A percentile compares a stretch with the other conserved stretches of the same genome.
Conservation (phyloP, 371 early-diverging fungal species). For the Vairimorpha apis region DNA sequence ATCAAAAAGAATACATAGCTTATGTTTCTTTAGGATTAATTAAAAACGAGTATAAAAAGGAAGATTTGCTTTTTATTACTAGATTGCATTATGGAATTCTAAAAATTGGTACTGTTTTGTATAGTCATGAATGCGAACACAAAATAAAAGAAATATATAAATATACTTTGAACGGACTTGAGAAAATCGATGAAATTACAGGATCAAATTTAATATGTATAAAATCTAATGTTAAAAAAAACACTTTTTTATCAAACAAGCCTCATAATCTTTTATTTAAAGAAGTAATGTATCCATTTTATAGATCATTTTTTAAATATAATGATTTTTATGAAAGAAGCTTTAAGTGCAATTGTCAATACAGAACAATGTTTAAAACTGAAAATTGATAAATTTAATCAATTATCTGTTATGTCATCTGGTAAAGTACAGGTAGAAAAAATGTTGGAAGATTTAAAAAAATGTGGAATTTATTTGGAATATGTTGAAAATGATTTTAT, state of each 20-base stretch:
- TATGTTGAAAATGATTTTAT: constrained; percentile 9
- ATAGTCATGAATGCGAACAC: background rate
- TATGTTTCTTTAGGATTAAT: constrained; percentile 43
- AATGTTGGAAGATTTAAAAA: constrained; percentile 48
- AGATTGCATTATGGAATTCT: constrained; percentile 38
- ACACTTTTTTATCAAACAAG: constrained; percentile 22
- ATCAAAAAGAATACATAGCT: background rate
- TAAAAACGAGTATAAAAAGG: constrained; percentile 10
- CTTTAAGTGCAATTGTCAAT: constrained; percentile 39
- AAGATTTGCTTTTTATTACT: constrained; percentile 47
- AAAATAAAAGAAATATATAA: constrained; percentile 41
- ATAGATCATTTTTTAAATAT: constrained; percentile 32
- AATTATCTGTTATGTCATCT: constrained; percentile 51
- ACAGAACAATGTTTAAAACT: constrained; percentile 55
- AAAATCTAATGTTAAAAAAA: constrained; percentile 42
- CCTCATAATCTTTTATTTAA: background rate
- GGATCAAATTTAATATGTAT: constrained; percentile 40
- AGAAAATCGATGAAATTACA: constrained; percentile 16
- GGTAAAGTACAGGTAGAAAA: constrained; percentile 62
- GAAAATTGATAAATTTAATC: constrained; percentile 51
- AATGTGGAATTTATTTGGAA: constrained; percentile 18
- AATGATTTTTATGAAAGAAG: constrained; percentile 17
- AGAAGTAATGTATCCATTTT: constrained; percentile 35
- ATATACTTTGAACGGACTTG: constrained; percentile 41
- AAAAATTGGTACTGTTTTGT: constrained; percentile 24